These are phyloP conservation scores for Populus simonii DNA, from an alignment of 345 rosid species.

Conservation along the genomic window DNA sequence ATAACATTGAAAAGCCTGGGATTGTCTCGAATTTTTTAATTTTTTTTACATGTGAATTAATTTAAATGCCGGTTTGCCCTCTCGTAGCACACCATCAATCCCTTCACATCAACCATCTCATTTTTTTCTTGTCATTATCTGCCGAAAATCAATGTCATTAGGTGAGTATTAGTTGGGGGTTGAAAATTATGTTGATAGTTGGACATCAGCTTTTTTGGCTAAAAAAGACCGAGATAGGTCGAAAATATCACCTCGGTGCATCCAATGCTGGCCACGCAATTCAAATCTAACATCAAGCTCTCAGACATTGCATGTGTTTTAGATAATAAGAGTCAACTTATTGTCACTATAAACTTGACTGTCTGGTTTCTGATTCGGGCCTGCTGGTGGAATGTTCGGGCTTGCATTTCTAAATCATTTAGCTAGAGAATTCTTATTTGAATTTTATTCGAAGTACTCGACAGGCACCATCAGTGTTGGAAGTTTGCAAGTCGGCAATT, in stretches of 20 bases:
- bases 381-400: too few species aligned
- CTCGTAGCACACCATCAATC: not conserved
- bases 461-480: not conserved
- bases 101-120: not conserved
- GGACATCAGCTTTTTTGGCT: too few species aligned
- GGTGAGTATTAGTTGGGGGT: too few species aligned
- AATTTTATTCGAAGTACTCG: too few species aligned
- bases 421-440: not conserved
- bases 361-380: too few species aligned
- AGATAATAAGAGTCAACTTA: not conserved
- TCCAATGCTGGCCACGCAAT: not conserved
- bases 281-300: not conserved
- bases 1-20: not conserved
- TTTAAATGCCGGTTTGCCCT: not conserved
- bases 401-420: too few species aligned
- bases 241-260: not conserved
- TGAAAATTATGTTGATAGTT: too few species aligned
- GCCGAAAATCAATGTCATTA: too few species aligned
- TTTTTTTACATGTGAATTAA: not conserved
- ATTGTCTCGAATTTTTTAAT: not conserved
- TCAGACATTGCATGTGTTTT: slow-evolving; percentile 14
- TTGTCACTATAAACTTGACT: too few species aligned
- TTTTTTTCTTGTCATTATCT: too few species aligned
- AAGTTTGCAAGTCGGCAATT: not conserved
- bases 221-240: not conserved